Conservation (phyloP, 164 flowering plant species). For the Hamamelis virginiana region DNA sequence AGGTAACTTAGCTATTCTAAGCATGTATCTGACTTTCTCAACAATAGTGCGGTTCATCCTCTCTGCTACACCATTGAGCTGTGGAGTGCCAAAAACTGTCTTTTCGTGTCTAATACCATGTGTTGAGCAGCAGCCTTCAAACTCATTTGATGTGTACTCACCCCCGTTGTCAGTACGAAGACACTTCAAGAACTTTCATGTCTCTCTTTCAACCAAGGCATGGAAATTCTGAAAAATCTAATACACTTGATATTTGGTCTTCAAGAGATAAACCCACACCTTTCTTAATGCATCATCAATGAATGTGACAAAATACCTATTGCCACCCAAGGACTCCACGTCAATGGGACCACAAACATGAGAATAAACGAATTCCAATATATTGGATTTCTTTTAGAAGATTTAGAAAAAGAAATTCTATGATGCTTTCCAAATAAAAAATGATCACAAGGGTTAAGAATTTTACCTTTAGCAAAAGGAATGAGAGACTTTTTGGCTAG, state of each 20-base stretch:
- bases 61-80: slow-evolving; percentile 22
- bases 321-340: slow-evolving; percentile 1
- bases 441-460: slow-evolving; percentile 5
- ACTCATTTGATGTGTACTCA: slow-evolving; percentile 1
- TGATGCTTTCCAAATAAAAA: slow-evolving; percentile 3
- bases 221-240: not conserved
- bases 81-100: slow-evolving; percentile 12
- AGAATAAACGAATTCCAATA: slow-evolving; percentile 2
- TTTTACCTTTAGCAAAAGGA: not conserved
- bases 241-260: slow-evolving; percentile 1
- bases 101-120: slow-evolving; percentile 15
- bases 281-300: slow-evolving; percentile 15
- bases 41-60: slow-evolving; percentile 19
- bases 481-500: not conserved
- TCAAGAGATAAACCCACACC: slow-evolving; percentile 1
- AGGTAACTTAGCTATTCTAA: slow-evolving; percentile 1
- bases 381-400: not conserved
- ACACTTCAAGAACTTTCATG: slow-evolving; percentile 7
- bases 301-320: slow-evolving; percentile 8
- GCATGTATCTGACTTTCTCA: slow-evolving; percentile 1
- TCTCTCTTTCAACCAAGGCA: slow-evolving; percentile 14
- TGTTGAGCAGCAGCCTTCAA: slow-evolving; percentile 6
- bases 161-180: slow-evolving; percentile 12
- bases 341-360: slow-evolving; percentile 20
- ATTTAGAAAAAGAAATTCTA: slow-evolving; percentile 4